Base-by-base conservation (phyloP, 1,284 basidiomycete species). In the Bondarzewia mesenterica region DNA sequence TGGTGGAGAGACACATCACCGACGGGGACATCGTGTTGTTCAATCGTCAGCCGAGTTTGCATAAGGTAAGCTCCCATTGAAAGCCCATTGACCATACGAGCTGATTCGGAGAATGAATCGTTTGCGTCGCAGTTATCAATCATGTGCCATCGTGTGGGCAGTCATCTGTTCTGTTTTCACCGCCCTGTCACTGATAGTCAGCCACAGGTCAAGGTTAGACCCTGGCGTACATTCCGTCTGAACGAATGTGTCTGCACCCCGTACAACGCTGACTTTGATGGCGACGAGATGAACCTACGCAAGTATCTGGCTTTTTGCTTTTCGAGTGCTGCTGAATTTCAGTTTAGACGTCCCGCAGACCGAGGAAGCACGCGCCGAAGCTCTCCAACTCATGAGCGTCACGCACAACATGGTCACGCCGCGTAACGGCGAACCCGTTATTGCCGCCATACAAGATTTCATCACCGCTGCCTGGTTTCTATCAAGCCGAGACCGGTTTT, bases 271-370 rank as follows among this genome's bases (percentile, higher is more conserved):
- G 96, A 99, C 72, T 99, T 99, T 60, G 96, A 99, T 64, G 96
- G 96, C 54, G 96, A 99, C 65, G 96, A 99, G 68, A 99, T 99
- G 96, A 99, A 99, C 68, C 74, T 99, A 60, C 93, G 92, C 92
- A 60, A 57, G 89, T 73, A 15, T n/a, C 45, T 20, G 37, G 2
- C 7, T 18, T 39, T 14, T 46, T 4, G 6, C 4, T 8, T 40
- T 15, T 42, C 10, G 2, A 22, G 2, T 40, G 44, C 5, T 14
- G n/a, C 5, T 32, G 29, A 32, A 10, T n/a, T 32, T 12, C 29
- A 32, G 1, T n/a, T n/a, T 59, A 95, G 92, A 99, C 66, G 92
- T 99, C 2, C 96, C 96, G 0, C 96, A 99, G 66, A 99, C 96
- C 0, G 96, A 99, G 66, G 96, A 99, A 70, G 94, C 96, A 1